A percentile compares a stretch with the other conserved stretches of the same genome.
These are phyloP conservation scores for Lavandula angustifolia DNA, from an alignment of 257 asterid species.

Conservation along the genomic window DNA sequence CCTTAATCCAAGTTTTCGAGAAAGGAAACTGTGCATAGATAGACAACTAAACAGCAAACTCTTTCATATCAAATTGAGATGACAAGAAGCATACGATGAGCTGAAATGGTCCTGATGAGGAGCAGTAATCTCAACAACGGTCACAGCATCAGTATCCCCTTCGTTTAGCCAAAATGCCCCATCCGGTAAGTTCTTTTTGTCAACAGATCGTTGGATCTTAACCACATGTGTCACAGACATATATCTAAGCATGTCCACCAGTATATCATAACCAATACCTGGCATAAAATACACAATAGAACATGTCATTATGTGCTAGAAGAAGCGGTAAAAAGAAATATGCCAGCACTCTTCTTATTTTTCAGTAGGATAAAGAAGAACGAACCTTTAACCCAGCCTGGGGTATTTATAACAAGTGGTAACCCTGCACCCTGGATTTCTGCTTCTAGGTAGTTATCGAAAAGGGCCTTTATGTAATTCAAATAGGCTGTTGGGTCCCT, in stretches of 20 bases:
- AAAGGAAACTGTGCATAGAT: background rate
- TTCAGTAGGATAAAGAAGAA: conserved; percentile 13
- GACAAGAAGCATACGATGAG: conserved; percentile 65
- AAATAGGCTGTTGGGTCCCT: conserved; percentile 75
- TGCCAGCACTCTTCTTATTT: background rate
- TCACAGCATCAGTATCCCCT: conserved; percentile 39
- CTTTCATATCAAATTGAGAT: conserved; percentile 22
- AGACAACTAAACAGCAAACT: background rate
- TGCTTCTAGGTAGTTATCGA: conserved; percentile 59
- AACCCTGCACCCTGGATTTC: conserved; percentile 41
- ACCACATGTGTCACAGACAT: conserved; percentile 81
- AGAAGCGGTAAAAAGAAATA: conserved; percentile 7
- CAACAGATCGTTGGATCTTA: conserved; percentile 64
- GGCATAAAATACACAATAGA: conserved; percentile 32
- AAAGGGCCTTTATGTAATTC: conserved; percentile 56
- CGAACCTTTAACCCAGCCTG: conserved; percentile 97
- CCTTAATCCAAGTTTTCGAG: conserved; percentile 5
- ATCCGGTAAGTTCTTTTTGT: conserved; percentile 74
- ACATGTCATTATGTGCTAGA: conserved; percentile 15
- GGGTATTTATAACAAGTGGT: conserved; percentile 89
- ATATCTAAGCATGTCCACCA: conserved; percentile 73
- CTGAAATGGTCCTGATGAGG: conserved; percentile 68
- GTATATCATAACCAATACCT: conserved; percentile 89
- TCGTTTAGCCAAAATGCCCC: conserved; percentile 84
- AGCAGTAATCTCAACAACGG: conserved; percentile 67